Base-by-base conservation (phyloP, 345 rosid genomes). In the Anastatica hierochuntica region DNA sequence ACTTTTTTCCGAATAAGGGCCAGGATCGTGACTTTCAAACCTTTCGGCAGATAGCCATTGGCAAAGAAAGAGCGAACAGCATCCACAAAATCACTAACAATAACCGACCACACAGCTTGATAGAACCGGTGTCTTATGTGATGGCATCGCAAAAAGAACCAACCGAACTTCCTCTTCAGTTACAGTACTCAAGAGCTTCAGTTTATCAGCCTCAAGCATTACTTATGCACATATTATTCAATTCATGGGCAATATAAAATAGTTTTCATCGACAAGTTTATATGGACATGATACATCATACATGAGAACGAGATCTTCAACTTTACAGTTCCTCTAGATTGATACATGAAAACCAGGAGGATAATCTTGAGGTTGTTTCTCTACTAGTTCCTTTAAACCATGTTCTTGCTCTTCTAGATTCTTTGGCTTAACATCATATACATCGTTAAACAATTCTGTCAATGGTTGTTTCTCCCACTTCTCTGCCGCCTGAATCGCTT, bases 401-500 rank as follows among this genome's bases (percentile, higher is more conserved):
- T 23, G 59, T 67, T 83, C 89, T 68, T 87, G 92, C 38, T 79
- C 89, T 1, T 19, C 43, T 9, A 87, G 83, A 63, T 79, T 81
- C 37, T 60, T 45, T 2, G 96, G 72, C 1, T 63, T 68, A 43
- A 64, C 66, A 69, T 87, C 84, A 53, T 83, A 87, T 4, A 83
- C 85, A 68, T 87, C 87, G 12, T 69, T 21, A 56, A 83, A 83
- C 63, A 87, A 2, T 43, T 79, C 87, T 34, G 62, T 23, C 12
- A 87, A 34, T 10, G 81, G 74, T 18, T 84, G 89, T 21, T 81
- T 87, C 66, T 67, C 74, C 16, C 66, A 61, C 48, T 53, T 73
- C 77, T 81, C 96, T 7, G 92, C 92, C 2, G 41, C 73, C 53
- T 78, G 86, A 76, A 87, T 79, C 43, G 87, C 83, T 60, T 72